phyloP scores from a whole-genome alignment of 1,284 basidiomycete genomes.

The Pisolithus thermaeus region DNA sequence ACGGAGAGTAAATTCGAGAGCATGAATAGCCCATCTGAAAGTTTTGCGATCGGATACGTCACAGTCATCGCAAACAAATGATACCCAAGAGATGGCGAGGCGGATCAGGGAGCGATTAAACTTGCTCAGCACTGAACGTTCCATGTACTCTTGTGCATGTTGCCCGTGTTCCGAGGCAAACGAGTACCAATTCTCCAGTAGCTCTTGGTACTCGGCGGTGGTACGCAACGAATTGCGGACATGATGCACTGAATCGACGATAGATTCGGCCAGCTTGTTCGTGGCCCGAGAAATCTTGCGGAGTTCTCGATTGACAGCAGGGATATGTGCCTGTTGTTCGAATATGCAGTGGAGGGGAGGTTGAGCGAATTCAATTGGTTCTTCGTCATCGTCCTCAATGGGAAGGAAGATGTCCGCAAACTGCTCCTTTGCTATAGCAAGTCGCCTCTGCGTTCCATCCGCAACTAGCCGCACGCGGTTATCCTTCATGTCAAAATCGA shows the following conservation, averaged over 20 bases:
- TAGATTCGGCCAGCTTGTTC: constrained; percentile 87
- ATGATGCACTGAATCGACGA: constrained; percentile 85
- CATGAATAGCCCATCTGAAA: constrained; percentile 97
- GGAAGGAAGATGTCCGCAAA: constrained; percentile 66
- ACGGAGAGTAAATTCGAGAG: constrained; percentile 89
- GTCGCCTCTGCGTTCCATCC: constrained; percentile 77
- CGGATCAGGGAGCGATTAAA: constrained; percentile 83
- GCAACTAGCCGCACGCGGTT: constrained; percentile 81
- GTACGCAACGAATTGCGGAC: constrained; percentile 67
- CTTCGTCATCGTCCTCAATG: constrained; percentile 52
- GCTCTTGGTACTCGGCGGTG: constrained; percentile 71
- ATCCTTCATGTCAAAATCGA: constrained; percentile 79
- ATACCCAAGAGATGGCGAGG: constrained; percentile 94
- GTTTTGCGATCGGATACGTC: constrained; percentile 94
- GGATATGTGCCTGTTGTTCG: constrained; percentile 90
- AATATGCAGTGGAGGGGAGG: constrained; percentile 57
- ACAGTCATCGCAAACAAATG: constrained; percentile 98
- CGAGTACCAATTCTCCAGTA: constrained; percentile 93
- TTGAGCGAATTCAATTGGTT: constrained; percentile 38
- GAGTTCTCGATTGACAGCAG: constrained; percentile 84
- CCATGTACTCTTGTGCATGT: constrained; percentile 85
- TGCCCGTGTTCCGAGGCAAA: constrained; percentile 96
- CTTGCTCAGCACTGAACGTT: constrained; percentile 60
- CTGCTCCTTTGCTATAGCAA: constrained; percentile 74
- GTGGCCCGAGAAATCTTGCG: constrained; percentile 88